These are phyloP conservation scores for Limonium bicolor DNA, from an alignment of 148 eudicot genomes.

Conservation along the genomic window DNA sequence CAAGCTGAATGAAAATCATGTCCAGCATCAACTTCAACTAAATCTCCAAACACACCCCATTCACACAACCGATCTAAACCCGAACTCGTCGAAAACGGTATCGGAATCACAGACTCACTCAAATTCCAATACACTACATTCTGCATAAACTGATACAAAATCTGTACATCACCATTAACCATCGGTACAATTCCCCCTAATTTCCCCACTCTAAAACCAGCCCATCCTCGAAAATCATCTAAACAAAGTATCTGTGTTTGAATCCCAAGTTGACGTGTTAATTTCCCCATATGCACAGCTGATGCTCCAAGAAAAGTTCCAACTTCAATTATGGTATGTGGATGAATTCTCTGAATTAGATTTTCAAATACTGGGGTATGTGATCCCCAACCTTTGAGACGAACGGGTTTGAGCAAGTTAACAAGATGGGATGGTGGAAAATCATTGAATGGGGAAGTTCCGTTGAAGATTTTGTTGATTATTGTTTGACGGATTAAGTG, in stretches of 20 bases:
- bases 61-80: slow-evolving; percentile 34
- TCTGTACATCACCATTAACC: slow-evolving; percentile 39
- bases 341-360: slow-evolving; percentile 28
- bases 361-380: slow-evolving; percentile 46
- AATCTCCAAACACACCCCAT: slow-evolving; percentile 49
- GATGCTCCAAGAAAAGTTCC: slow-evolving; percentile 80
- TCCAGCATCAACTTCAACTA: slow-evolving; percentile 64
- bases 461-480: slow-evolving; percentile 30
- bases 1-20: slow-evolving; percentile 73
- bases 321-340: slow-evolving; percentile 42
- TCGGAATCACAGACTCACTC: slow-evolving; percentile 22
- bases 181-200: slow-evolving; percentile 15
- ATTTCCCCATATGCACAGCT: slow-evolving; percentile 49
- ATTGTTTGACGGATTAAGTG: slow-evolving; percentile 22
- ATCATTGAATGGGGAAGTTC: slow-evolving; percentile 35
- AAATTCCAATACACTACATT: slow-evolving; percentile 27
- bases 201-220: slow-evolving; percentile 19
- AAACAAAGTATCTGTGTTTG: slow-evolving; percentile 52
- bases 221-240: slow-evolving; percentile 80
- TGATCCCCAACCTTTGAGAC: slow-evolving; percentile 69
- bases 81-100: slow-evolving; percentile 46
- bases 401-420: slow-evolving; percentile 11
- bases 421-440: slow-evolving; percentile 45
- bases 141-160: slow-evolving; percentile 52
- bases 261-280: slow-evolving; percentile 31